Conservation (phyloP, 164 flowering plant genomes). For the Vitis cinerea region DNA sequence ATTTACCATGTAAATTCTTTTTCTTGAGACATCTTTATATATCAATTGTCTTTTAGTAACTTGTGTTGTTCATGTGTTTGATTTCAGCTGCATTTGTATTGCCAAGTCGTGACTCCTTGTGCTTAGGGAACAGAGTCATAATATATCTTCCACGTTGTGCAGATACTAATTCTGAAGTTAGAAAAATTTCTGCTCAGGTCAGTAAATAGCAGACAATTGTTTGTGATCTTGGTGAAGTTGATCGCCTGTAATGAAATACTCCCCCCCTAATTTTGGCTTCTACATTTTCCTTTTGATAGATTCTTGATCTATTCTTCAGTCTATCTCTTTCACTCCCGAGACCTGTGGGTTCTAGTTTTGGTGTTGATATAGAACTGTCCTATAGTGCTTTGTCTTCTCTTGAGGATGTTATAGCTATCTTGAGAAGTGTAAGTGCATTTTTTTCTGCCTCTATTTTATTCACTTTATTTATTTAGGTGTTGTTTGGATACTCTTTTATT, state of each 20-base stretch:
- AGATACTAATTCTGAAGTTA: constrained; percentile 81
- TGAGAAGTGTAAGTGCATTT: constrained; percentile 71
- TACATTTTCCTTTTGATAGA: constrained; percentile 32
- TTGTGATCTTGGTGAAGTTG: neutral
- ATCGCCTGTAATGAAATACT: neutral
- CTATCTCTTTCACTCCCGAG: constrained; percentile 83
- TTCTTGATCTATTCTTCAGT: constrained; percentile 89
- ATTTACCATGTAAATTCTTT: constrained; percentile 59
- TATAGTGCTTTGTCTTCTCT: constrained; percentile 85
- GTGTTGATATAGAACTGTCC: constrained; percentile 55
- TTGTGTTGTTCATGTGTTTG: neutral
- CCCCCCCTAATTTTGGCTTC: neutral
- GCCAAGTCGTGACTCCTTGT: constrained; percentile 87
- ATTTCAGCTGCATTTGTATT: constrained; percentile 73
- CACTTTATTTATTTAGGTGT: neutral
- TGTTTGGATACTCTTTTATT: neutral
- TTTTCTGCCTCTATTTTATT: neutral
- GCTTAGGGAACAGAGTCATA: constrained; percentile 82
- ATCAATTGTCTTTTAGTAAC: neutral
- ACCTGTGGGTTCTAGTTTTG: constrained; percentile 44
- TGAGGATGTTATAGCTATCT: constrained; percentile 93
- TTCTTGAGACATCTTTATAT: neutral
- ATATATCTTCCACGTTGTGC: constrained; percentile 97
- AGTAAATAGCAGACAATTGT: constrained; percentile 11
- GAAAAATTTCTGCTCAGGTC: constrained; percentile 89